Conservation (phyloP, 495 filamentous ascomycete species). For the Hyphodiscus hymeniophilus region DNA sequence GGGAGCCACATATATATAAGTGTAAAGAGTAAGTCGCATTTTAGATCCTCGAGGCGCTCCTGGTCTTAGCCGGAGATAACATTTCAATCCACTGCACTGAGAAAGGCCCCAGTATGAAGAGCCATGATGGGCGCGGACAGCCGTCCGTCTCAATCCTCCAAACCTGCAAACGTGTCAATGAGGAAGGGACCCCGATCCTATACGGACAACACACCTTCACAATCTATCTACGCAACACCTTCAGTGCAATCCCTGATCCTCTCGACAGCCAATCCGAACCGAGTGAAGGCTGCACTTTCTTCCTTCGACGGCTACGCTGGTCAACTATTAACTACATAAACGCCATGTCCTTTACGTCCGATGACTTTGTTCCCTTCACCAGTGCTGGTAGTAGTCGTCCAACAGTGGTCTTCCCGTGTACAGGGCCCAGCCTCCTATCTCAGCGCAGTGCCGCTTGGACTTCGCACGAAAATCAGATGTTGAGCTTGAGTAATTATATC, state of each 20-base stretch:
- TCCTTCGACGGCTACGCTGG: conserved; percentile 20
- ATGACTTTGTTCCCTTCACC: conserved; percentile 8
- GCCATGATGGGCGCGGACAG: conserved; percentile 2
- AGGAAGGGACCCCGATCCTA: conserved; percentile 26
- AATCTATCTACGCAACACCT: conserved; percentile 18
- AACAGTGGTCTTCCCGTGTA: conserved; percentile 2
- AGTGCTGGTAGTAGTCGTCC: neutral
- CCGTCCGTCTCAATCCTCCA: conserved; percentile 24
- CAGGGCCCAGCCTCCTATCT: conserved; percentile 4
- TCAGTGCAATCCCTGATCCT: too few relatives aligned
- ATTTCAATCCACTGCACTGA: conserved; percentile 13
- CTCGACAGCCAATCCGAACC: neutral
- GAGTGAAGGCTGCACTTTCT: conserved; percentile 5
- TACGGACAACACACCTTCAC: conserved; percentile 26
- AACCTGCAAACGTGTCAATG: conserved; percentile 26
- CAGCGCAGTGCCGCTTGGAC: conserved; percentile 1
- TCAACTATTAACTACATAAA: conserved; percentile 12
- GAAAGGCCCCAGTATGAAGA: neutral
- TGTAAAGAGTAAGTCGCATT: too few relatives aligned
- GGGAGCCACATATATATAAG: too few relatives aligned
- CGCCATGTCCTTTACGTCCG: neutral
- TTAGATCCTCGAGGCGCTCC: neutral
- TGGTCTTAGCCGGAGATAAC: conserved; percentile 19
- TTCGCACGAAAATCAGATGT: conserved; percentile 6
- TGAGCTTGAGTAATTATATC: conserved; percentile 13